Percentiles rank a stretch among this genome's conserved stretches.
Evolutionary conservation across 345 rosid species (phyloP).

Genomic region (Draba incana): DNA sequence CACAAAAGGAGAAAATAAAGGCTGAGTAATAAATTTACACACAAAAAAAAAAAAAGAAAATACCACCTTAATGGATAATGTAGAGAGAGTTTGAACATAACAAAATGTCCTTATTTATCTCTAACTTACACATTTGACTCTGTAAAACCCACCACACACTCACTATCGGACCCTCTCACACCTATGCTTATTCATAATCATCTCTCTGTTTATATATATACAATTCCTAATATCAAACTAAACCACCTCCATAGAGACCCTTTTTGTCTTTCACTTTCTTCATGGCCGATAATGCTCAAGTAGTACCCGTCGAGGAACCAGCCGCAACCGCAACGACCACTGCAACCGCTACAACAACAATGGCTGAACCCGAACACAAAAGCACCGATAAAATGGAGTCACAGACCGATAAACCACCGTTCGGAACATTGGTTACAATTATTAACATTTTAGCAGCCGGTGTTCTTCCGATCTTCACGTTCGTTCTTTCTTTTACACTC

Average conservation of each 20-base stretch:
- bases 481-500: conserved; percentile 66
- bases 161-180: conserved; percentile 23
- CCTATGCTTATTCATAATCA: background rate
- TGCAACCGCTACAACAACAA: background rate
- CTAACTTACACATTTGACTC: conserved; percentile 42
- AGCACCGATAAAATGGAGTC: conserved; percentile 43
- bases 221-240: conserved; percentile 7
- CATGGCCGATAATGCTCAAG: conserved; percentile 46
- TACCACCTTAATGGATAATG: background rate
- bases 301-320: conserved; percentile 34
- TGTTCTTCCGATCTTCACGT: conserved; percentile 46
- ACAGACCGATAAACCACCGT: conserved; percentile 34
- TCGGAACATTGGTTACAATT: conserved; percentile 18
- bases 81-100: conserved; percentile 21
- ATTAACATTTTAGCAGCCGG: conserved; percentile 44
- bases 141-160: conserved; percentile 44
- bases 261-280: background rate
- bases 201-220: conserved; percentile 12
- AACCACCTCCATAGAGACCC: conserved; percentile 28
- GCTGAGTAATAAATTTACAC: background rate
- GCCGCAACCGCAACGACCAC: conserved; percentile 17
- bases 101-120: conserved; percentile 33
- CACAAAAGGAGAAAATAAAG: background rate
- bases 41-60: background rate
- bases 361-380: conserved; percentile 17